Conservation (phyloP, 345 rosid genomes). For the Dimocarpus longan region DNA sequence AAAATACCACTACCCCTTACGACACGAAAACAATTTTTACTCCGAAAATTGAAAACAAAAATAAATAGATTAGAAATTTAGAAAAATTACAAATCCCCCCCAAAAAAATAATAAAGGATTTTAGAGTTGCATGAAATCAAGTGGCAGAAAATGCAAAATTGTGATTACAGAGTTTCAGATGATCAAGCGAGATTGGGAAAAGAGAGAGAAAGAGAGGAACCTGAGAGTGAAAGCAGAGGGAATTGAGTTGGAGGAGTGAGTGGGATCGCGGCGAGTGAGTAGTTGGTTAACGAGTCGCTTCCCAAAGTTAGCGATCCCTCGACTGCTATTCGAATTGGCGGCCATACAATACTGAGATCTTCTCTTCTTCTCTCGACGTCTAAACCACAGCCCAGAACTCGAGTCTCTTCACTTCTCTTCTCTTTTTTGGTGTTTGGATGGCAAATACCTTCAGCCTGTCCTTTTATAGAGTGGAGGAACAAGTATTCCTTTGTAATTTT, state of each 20-base stretch:
- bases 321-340: conserved; percentile 50
- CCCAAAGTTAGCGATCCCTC: conserved; percentile 49
- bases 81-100: too few relatives aligned
- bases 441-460: not conserved
- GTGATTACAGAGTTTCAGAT: too few relatives aligned
- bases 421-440: not conserved
- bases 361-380: too few relatives aligned
- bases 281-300: conserved; percentile 40
- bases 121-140: too few relatives aligned
- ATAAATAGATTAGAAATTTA: too few relatives aligned
- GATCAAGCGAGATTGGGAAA: not conserved
- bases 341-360: conserved; percentile 58
- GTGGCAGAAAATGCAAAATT: too few relatives aligned
- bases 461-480: not conserved
- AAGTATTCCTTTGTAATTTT: too few relatives aligned
- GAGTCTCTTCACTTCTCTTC: not conserved
- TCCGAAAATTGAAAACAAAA: too few relatives aligned
- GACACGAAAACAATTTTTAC: too few relatives aligned
- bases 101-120: too few relatives aligned
- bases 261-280: conserved; percentile 30
- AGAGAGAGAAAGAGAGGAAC: not conserved
- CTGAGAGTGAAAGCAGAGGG: conserved; percentile 18
- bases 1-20: too few relatives aligned
- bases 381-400: too few relatives aligned
- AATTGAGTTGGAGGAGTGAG: conserved; percentile 12